phyloP scores from a whole-genome alignment of 2,329 filamentous ascomycete genomes.

The Colletotrichum destructivum region DNA sequence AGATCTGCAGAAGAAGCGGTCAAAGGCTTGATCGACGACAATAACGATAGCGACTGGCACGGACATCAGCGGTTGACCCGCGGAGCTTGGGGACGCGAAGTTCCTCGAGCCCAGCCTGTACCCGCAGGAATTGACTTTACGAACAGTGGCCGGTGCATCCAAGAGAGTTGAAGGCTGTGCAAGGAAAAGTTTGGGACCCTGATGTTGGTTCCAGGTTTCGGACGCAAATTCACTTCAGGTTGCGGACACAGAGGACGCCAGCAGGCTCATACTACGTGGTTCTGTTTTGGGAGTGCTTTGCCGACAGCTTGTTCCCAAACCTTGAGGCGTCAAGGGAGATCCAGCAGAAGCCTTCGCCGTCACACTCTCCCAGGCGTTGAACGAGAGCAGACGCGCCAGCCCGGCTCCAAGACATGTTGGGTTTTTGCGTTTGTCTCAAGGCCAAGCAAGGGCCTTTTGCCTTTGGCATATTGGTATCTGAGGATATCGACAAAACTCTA shows the following conservation, averaged over 20 bases:
- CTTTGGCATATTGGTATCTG: neutral
- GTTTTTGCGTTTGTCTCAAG: slow-evolving; percentile 10
- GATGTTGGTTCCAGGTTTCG: neutral
- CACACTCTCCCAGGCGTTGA: neutral
- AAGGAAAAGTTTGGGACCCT: neutral
- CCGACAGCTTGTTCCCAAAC: neutral
- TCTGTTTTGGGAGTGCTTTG: neutral
- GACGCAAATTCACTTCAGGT: neutral
- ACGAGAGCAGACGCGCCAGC: neutral
- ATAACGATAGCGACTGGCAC: neutral
- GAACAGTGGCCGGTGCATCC: neutral
- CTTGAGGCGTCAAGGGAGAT: neutral
- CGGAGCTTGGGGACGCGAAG: slow-evolving; percentile 4
- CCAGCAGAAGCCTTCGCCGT: neutral
- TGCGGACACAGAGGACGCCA: neutral
- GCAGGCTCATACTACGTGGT: neutral
- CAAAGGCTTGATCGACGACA: slow-evolving; percentile 23
- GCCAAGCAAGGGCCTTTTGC: neutral
- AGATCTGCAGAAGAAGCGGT: slow-evolving; percentile 31
- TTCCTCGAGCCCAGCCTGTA: neutral
- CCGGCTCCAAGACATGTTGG: slow-evolving; percentile 2
- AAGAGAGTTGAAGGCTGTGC: neutral
- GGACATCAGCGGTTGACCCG: slow-evolving; percentile 2
- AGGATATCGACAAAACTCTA: neutral
- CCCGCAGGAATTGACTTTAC: slow-evolving; percentile 31